Conservation (phyloP, 2,329 filamentous ascomycete genomes). For the Aspergillus hortae region DNA sequence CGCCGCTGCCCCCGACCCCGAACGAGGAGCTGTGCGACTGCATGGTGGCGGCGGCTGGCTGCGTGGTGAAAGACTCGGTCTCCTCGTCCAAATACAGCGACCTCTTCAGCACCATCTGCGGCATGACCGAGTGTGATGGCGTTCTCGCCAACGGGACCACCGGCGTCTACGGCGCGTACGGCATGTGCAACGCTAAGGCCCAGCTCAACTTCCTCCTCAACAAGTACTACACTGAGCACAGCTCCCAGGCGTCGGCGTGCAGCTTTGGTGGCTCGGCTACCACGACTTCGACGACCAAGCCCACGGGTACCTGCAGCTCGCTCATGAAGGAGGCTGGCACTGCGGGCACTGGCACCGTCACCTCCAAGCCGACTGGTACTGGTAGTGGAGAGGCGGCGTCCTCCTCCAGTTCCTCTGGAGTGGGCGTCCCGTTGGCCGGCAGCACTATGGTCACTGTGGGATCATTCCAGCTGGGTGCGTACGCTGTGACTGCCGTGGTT, state of each 20-base stretch:
- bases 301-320: conserved; percentile 35
- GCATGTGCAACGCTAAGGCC: conserved; percentile 42
- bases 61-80: conserved; percentile 55
- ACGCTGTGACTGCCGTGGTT: conserved; percentile 40
- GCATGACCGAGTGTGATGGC: conserved; percentile 37
- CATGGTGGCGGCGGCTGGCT: conserved; percentile 71
- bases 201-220: conserved; percentile 45
- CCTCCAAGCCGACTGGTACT: conserved; percentile 30
- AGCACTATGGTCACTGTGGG: conserved; percentile 4
- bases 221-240: conserved; percentile 42
- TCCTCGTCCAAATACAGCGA: conserved; percentile 27
- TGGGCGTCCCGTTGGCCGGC: neutral
- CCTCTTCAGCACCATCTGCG: conserved; percentile 59
- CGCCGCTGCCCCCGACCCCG: conserved; percentile 72
- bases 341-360: conserved; percentile 39
- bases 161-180: conserved; percentile 45
- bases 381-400: conserved; percentile 20
- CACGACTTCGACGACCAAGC: conserved; percentile 29
- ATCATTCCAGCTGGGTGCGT: conserved; percentile 36
- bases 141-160: conserved; percentile 37
- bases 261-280: conserved; percentile 41
- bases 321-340: conserved; percentile 40
- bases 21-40: conserved; percentile 75
- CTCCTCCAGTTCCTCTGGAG: conserved; percentile 12
- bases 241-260: conserved; percentile 36